A percentile compares a stretch with the other conserved stretches of the same genome.
Evolutionary conservation across 2,329 filamentous ascomycete species (phyloP).

Genomic region (Pezicula radicicola): DNA sequence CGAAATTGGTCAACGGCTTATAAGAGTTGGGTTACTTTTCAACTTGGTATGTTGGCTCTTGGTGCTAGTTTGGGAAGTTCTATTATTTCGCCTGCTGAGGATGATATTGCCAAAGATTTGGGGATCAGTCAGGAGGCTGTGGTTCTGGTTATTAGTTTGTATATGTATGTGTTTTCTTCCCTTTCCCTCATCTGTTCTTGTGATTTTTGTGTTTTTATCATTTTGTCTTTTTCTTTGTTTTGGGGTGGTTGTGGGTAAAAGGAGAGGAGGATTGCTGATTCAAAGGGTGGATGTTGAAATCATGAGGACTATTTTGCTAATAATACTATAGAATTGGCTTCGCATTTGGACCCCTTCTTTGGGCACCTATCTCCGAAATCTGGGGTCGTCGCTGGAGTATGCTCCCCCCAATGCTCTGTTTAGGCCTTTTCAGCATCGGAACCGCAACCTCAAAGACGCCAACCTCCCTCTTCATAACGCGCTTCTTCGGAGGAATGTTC

Average conservation of each 20-base stretch:
- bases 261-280: no score
- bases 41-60: constrained; percentile 4
- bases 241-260: no score
- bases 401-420: constrained; percentile 50
- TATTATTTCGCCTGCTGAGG: constrained; percentile 45
- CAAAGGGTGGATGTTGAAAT: no score
- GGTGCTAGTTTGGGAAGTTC: constrained; percentile 1
- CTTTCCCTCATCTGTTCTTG: background rate
- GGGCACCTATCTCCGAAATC: constrained; percentile 63
- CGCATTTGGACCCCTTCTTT: constrained; percentile 49
- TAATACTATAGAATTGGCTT: constrained; percentile 33
- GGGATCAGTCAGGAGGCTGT: constrained; percentile 39
- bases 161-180: constrained; percentile 29
- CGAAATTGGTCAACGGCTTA: constrained; percentile 1
- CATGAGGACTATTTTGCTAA: no score
- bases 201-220: background rate
- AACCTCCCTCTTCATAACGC: constrained; percentile 57
- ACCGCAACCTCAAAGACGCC: constrained; percentile 55
- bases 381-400: constrained; percentile 59
- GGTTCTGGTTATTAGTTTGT: constrained; percentile 43
- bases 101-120: constrained; percentile 37
- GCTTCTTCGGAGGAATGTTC: constrained; percentile 64
- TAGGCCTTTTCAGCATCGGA: constrained; percentile 61
- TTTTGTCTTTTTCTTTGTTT: background rate
- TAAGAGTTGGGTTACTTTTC: constrained; percentile 5